These are phyloP conservation scores for Talaromyces sp. DNA, from an alignment of 2,329 filamentous ascomycete species.

Conservation along the genomic window DNA sequence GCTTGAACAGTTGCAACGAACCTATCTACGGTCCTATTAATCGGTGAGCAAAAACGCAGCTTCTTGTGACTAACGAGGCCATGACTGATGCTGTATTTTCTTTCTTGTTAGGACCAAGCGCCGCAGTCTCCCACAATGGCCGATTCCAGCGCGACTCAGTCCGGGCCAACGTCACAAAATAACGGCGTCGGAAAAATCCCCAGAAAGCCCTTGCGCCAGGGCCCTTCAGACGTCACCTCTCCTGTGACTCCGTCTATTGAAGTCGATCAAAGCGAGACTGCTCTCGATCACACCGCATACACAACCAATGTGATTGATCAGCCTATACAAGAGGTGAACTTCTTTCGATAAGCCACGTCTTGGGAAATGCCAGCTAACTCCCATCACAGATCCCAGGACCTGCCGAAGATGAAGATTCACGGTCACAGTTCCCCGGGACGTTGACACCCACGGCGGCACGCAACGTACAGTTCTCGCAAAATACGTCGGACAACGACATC, in stretches of 20 bases:
- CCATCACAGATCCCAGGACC: conserved; percentile 8
- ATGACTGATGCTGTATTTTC: not conserved
- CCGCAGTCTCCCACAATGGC: not conserved
- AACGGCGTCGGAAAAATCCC: conserved; percentile 6
- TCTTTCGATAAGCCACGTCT: conserved; percentile 1
- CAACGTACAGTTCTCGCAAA: conserved; percentile 70
- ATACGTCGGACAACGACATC: conserved; percentile 46
- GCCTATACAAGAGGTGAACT: conserved; percentile 13
- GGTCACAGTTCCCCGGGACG: conserved; percentile 4
- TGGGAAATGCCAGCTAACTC: not conserved
- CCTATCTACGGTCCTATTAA: not conserved
- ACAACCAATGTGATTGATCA: conserved; percentile 8
- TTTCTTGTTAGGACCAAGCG: not conserved
- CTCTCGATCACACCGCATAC: not conserved
- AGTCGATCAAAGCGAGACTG: not conserved
- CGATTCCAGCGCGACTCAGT: not conserved
- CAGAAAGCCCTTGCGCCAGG: conserved; percentile 5
- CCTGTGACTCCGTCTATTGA: not conserved
- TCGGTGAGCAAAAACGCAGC: not conserved
- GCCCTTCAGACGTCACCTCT: not conserved
- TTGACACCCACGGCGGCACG: conserved; percentile 46
- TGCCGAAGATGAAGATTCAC: not conserved
- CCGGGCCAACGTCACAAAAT: not conserved
- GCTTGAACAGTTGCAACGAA: not conserved
- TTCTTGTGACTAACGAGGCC: not conserved